A percentile compares a stretch with the other conserved stretches of the same genome.
Evolutionary conservation across 164 flowering plant genomes (phyloP).

Genomic region (Tinospora cordifolia): DNA sequence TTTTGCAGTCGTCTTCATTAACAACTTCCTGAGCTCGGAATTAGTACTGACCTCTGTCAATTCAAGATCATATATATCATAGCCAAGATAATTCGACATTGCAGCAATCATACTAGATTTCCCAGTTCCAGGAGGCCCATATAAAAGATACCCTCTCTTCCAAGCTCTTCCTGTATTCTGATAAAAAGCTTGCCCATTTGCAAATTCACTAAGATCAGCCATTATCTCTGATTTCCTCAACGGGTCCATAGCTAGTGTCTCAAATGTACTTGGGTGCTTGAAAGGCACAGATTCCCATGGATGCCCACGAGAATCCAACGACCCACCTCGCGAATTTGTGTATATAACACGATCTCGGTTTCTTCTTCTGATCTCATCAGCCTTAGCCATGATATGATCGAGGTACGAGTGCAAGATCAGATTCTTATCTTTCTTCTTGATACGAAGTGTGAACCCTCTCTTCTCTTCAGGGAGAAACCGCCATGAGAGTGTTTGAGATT

Average conservation of each 20-base stretch:
- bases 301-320: slow-evolving; percentile 55
- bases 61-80: slow-evolving; percentile 75
- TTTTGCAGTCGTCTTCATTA: slow-evolving; percentile 70
- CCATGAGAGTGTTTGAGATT: slow-evolving; percentile 60
- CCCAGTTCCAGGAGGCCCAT: slow-evolving; percentile 79
- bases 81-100: slow-evolving; percentile 68
- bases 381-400: slow-evolving; percentile 48
- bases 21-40: slow-evolving; percentile 60
- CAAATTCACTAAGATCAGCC: slow-evolving; percentile 55
- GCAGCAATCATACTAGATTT: slow-evolving; percentile 90
- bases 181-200: slow-evolving; percentile 48
- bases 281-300: slow-evolving; percentile 88
- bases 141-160: slow-evolving; percentile 74
- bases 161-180: slow-evolving; percentile 67
- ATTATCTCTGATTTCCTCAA: slow-evolving; percentile 42
- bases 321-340: slow-evolving; percentile 67
- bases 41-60: slow-evolving; percentile 60
- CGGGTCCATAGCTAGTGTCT: slow-evolving; percentile 77
- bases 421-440: slow-evolving; percentile 46
- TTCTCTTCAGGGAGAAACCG: slow-evolving; percentile 72
- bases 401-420: slow-evolving; percentile 52
- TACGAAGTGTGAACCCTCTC: slow-evolving; percentile 57
- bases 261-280: slow-evolving; percentile 78
- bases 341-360: slow-evolving; percentile 64
- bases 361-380: slow-evolving; percentile 49